Evolutionary conservation across 768 basidiomycete species (phyloP).

Genomic region (Psilocybe cyanescens): DNA sequence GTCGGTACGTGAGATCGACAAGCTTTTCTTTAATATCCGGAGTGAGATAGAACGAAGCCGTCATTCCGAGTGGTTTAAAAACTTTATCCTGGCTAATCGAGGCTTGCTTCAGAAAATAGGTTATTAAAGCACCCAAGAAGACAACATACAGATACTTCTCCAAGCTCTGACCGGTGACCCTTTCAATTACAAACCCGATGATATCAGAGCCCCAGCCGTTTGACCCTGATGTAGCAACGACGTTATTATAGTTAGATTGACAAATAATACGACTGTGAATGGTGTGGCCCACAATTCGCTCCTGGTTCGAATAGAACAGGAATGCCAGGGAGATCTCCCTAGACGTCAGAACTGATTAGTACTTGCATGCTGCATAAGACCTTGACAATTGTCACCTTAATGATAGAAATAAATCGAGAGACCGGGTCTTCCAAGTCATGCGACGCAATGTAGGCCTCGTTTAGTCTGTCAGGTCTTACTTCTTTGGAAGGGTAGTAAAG

Average conservation of each 20-base stretch:
- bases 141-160: slow-evolving; percentile 30
- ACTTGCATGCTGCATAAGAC: slow-evolving; percentile 17
- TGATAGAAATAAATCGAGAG: slow-evolving; percentile 24
- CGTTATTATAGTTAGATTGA: background rate
- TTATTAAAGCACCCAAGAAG: background rate
- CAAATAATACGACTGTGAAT: background rate
- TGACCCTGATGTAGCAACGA: slow-evolving; percentile 18
- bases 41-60: slow-evolving; percentile 30
- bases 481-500: slow-evolving; percentile 24
- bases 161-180: slow-evolving; percentile 29
- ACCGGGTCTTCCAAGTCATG: slow-evolving; percentile 13
- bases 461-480: background rate
- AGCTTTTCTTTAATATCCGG: slow-evolving; percentile 23
- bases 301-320: slow-evolving; percentile 35
- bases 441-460: slow-evolving; percentile 6
- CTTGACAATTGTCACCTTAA: background rate
- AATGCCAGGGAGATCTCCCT: slow-evolving; percentile 29
- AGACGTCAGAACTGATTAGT: background rate
- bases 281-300: slow-evolving; percentile 25
- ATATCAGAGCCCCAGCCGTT: slow-evolving; percentile 35
- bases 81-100: slow-evolving; percentile 30
- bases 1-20: slow-evolving; percentile 22
- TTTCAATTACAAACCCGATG: slow-evolving; percentile 35
- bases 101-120: background rate
- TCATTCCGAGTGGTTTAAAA: slow-evolving; percentile 31